Base-by-base conservation (phyloP, 306 rosid species). In the Mucuna pruriens region DNA sequence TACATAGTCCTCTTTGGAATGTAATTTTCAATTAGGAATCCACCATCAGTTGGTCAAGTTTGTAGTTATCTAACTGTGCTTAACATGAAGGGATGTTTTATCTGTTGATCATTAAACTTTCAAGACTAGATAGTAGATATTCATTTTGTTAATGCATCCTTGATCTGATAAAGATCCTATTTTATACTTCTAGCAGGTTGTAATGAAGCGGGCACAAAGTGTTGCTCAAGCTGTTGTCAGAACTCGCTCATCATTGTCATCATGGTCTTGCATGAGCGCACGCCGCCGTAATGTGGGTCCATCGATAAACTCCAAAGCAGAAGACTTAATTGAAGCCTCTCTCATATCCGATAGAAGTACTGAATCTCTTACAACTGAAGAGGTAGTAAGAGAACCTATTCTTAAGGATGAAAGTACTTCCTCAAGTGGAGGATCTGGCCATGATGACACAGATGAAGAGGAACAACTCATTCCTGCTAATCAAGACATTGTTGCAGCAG, bases 261-360 rank as follows among this genome's bases (percentile, higher is more conserved):
- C 98, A 1, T 95, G 99, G 99, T 95, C 97, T 60, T 95, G 99
- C 90, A 95, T 95, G 90, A 97, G 94, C 33, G 98, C 96, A 13
- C 97, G 98, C 4, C 92, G 94, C 25, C 95, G 99, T 34, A 89
- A 84, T 73, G 90, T 92, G 31, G 84, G 89, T 74, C 69, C 86
- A 36, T 64, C 80, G 9, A 9, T 81, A 17, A 79, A 71, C 61
- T 74, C 97, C 33, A 80, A 87, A 48, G 23, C 85, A 2, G 92
- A 83, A 16, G 89, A 84, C 64, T 51, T 65, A 57, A 84, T 67
- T 1, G 92, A 90, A 82, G 71, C 63, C 40, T 78, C 94, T 82
- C 71, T 89, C 23, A 68, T 80, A 33, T 69, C 90, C 5, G 90
- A 89, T 57, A 90, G 77, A 44, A 78, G 63, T 8, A 80, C 84